A percentile compares a stretch with the other conserved stretches of the same genome.
Conservation (phyloP, 495 filamentous ascomycete genomes). For the Mytilinidion resinicola region DNA sequence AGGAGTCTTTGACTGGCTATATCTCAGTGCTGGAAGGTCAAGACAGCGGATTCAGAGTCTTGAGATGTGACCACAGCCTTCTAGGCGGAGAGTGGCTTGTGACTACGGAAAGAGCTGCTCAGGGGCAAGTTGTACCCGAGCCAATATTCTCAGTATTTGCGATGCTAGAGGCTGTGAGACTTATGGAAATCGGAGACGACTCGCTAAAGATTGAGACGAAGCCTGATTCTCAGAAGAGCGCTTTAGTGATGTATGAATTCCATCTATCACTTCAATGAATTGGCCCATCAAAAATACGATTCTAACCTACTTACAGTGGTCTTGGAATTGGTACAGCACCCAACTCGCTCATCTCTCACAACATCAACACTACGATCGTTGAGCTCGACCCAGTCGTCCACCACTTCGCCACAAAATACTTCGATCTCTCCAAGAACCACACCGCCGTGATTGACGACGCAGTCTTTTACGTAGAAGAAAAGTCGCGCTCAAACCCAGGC, state of each 20-base stretch:
- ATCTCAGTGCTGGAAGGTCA: slow-evolving; percentile 77
- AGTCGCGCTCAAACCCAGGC: slow-evolving; percentile 38
- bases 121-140: slow-evolving; percentile 51
- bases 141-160: slow-evolving; percentile 90
- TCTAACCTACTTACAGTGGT: slow-evolving; percentile 49
- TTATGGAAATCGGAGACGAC: slow-evolving; percentile 53
- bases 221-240: slow-evolving; percentile 61
- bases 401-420: slow-evolving; percentile 74
- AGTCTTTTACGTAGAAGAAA: slow-evolving; percentile 57
- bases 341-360: slow-evolving; percentile 75
- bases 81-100: slow-evolving; percentile 90
- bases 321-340: slow-evolving; percentile 89
- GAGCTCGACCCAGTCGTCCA: slow-evolving; percentile 90
- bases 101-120: slow-evolving; percentile 35
- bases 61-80: slow-evolving; percentile 91
- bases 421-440: slow-evolving; percentile 71
- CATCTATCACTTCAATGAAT: not conserved
- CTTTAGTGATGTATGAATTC: slow-evolving; percentile 68
- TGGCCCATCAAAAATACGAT: slow-evolving; percentile 1
- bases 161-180: slow-evolving; percentile 83
- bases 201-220: slow-evolving; percentile 35
- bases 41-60: slow-evolving; percentile 63
- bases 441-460: slow-evolving; percentile 78
- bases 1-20: slow-evolving; percentile 84
- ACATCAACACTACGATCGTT: slow-evolving; percentile 85